Conservation (phyloP, 2,329 filamentous ascomycete genomes). For the Cadophora sp. region DNA sequence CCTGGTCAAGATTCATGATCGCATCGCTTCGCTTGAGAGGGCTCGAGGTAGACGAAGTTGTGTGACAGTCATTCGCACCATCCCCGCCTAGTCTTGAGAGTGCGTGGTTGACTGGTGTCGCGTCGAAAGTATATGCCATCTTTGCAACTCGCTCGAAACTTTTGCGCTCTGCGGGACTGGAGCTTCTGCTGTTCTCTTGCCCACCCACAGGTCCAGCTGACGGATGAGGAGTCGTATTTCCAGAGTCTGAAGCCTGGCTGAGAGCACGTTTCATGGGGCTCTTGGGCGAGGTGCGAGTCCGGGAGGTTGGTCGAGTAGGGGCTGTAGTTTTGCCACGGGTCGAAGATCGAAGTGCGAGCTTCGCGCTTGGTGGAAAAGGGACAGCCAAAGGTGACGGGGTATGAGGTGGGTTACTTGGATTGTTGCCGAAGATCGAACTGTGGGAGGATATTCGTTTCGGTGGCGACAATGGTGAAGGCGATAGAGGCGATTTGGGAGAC, state of each 20-base stretch:
- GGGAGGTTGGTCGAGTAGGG: slow-evolving; percentile 61
- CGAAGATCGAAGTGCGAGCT: slow-evolving; percentile 69
- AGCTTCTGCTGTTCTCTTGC: slow-evolving; percentile 52
- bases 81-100: slow-evolving; percentile 59
- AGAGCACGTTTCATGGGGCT: slow-evolving; percentile 83
- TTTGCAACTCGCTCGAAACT: slow-evolving; percentile 59
- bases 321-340: slow-evolving; percentile 63
- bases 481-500: slow-evolving; percentile 63
- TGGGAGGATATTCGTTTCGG: slow-evolving; percentile 54
- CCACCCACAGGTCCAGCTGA: slow-evolving; percentile 39
- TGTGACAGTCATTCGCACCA: slow-evolving; percentile 48
- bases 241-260: slow-evolving; percentile 69
- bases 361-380: slow-evolving; percentile 70
- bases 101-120: slow-evolving; percentile 56
- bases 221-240: slow-evolving; percentile 64
- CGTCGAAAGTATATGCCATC: slow-evolving; percentile 56
- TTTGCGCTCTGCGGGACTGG: slow-evolving; percentile 53
- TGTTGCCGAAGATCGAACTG: slow-evolving; percentile 44
- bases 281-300: slow-evolving; percentile 74
- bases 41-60: slow-evolving; percentile 69
- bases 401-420: slow-evolving; percentile 45
- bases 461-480: slow-evolving; percentile 62
- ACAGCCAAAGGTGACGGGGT: slow-evolving; percentile 63
- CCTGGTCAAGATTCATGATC: slow-evolving; percentile 84
- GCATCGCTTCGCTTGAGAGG: slow-evolving; percentile 92